Conservation (phyloP, 2,329 filamentous ascomycete genomes). For the Pestalotiopsis sp. region DNA sequence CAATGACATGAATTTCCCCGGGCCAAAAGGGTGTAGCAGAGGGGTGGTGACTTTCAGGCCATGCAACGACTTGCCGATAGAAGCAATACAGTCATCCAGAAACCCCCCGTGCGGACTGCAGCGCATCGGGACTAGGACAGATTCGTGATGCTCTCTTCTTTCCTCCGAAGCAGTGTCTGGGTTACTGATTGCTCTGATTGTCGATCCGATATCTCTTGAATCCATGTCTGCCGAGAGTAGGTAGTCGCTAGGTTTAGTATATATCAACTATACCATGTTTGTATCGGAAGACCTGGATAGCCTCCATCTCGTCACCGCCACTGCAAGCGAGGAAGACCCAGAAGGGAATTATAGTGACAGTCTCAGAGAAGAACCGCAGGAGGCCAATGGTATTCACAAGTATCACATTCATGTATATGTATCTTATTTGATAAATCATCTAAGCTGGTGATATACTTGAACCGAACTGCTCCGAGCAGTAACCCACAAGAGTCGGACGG, state of each 20-base stretch:
- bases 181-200: neutral
- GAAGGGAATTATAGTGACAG: neutral
- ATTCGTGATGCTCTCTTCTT: neutral
- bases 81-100: slow-evolving; percentile 1
- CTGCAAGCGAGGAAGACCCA: neutral
- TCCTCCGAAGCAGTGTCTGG: neutral
- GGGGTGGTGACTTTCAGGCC: neutral
- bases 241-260: neutral
- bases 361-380: neutral
- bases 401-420: neutral
- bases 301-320: neutral
- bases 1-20: neutral
- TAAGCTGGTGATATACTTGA: no score
- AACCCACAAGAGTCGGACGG: neutral
- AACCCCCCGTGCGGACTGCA: neutral
- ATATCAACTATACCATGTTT: neutral
- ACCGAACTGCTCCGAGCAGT: no score
- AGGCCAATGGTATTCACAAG: neutral
- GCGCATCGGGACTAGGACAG: neutral
- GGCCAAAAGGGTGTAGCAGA: neutral
- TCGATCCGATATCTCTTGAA: neutral
- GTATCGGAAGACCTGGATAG: neutral
- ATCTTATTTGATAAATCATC: no score
- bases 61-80: neutral
- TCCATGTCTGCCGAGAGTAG: neutral